Conservation (phyloP, 768 basidiomycete species). For the Leccinum rimulosum region DNA sequence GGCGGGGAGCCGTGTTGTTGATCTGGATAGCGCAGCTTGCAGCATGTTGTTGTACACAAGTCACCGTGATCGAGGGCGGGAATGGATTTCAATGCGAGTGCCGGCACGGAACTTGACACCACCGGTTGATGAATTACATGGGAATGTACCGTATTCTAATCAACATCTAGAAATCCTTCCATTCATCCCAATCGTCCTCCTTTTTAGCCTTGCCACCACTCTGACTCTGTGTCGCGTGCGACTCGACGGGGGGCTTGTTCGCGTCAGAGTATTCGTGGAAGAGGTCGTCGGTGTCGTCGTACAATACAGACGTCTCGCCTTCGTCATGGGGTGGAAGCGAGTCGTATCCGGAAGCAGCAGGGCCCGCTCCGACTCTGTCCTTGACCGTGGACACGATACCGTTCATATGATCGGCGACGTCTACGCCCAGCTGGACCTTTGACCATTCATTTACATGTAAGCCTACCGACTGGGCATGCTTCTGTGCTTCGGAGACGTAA, state of each 20-base stretch:
- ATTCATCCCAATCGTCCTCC: constrained; percentile 70
- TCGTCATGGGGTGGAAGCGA: constrained; percentile 45
- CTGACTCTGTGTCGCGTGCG: constrained; percentile 9
- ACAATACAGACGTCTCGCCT: constrained; percentile 55
- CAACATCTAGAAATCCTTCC: constrained; percentile 71
- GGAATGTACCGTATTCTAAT: neutral
- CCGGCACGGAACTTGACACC: constrained; percentile 24
- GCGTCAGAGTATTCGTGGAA: constrained; percentile 38
- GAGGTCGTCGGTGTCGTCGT: constrained; percentile 65
- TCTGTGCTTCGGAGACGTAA: constrained; percentile 69
- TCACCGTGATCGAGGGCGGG: neutral
- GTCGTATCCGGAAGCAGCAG: constrained; percentile 51
- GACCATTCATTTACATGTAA: constrained; percentile 74
- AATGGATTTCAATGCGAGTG: neutral
- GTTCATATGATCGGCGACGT: constrained; percentile 76
- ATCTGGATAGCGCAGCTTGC: constrained; percentile 17
- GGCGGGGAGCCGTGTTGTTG: neutral
- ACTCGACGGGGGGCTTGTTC: constrained; percentile 1
- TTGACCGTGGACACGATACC: constrained; percentile 65
- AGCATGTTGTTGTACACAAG: constrained; percentile 15
- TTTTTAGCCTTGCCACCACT: constrained; percentile 27
- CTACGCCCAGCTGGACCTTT: constrained; percentile 75
- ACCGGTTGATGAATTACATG: constrained; percentile 9
- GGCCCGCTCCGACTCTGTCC: constrained; percentile 55
- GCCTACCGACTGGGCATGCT: constrained; percentile 59